phyloP scores from a whole-genome alignment of 805 yeast species.

The Pichia deserticola region DNA sequence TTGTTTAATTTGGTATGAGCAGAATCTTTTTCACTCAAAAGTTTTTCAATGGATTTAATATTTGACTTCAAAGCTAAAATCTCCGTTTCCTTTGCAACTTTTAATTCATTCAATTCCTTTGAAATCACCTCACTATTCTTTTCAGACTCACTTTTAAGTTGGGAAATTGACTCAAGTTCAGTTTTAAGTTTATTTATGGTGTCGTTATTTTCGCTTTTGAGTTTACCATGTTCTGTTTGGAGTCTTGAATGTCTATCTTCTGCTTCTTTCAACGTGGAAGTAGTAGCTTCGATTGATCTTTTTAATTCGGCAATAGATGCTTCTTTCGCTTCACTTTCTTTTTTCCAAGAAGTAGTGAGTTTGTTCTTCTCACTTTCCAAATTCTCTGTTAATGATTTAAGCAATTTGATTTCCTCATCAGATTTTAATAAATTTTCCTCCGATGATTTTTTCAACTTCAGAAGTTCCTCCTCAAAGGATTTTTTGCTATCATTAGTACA shows the following conservation, averaged over 20 bases:
- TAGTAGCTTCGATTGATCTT: slow-evolving; percentile 33
- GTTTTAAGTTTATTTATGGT: neutral
- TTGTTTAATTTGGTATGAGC: neutral
- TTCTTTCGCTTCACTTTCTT: slow-evolving; percentile 10
- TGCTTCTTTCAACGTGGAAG: slow-evolving; percentile 63
- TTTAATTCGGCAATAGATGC: slow-evolving; percentile 18
- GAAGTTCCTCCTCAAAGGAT: neutral
- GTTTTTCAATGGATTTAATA: neutral
- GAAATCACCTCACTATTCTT: neutral
- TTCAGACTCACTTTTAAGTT: neutral
- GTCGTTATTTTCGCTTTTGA: neutral
- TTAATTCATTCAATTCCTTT: neutral
- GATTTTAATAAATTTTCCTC: neutral
- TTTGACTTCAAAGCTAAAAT: neutral
- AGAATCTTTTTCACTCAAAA: neutral
- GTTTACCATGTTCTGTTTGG: slow-evolving; percentile 22
- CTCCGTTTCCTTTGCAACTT: neutral
- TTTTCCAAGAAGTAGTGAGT: neutral
- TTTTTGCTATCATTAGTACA: neutral
- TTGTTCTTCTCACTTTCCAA: neutral
- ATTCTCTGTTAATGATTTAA: neutral
- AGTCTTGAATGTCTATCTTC: slow-evolving; percentile 63
- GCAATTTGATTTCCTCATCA: slow-evolving; percentile 53
- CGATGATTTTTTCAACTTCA: neutral
- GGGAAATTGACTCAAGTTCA: neutral